These are phyloP conservation scores for Fagopyrum esculentum DNA, from an alignment of 148 eudicot genomes.

Conservation along the genomic window DNA sequence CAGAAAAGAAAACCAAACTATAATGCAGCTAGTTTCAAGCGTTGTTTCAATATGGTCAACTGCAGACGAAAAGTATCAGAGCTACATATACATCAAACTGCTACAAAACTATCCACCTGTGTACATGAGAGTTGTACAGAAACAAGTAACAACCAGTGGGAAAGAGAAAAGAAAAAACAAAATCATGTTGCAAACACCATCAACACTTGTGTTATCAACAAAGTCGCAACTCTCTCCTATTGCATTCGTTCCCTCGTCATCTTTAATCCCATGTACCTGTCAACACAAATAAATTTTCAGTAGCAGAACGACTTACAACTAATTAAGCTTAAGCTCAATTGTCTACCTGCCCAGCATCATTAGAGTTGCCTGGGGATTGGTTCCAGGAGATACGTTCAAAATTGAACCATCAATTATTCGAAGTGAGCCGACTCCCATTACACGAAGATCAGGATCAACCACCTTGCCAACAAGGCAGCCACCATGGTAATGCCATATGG, in stretches of 20 bases:
- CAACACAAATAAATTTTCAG: constrained; percentile 3
- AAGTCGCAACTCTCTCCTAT: constrained; percentile 7
- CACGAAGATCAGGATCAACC: constrained; percentile 58
- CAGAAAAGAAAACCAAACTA: neutral
- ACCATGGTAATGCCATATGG: constrained; percentile 96
- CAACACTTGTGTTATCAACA: constrained; percentile 1
- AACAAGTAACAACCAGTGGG: neutral
- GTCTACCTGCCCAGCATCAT: constrained; percentile 83
- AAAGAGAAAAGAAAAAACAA: neutral
- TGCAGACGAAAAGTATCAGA: constrained; percentile 1
- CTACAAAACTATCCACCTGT: neutral
- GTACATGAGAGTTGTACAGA: constrained; percentile 3
- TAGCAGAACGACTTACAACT: neutral
- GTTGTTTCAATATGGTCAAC: neutral
- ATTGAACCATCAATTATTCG: constrained; percentile 81
- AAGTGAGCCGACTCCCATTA: constrained; percentile 54
- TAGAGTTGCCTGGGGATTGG: constrained; percentile 92
- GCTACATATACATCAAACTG: constrained; percentile 5
- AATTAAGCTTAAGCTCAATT: neutral
- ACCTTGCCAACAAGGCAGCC: constrained; percentile 88
- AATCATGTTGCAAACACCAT: neutral
- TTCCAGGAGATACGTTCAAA: constrained; percentile 72
- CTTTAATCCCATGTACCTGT: constrained; percentile 70
- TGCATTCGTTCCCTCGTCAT: constrained; percentile 31
- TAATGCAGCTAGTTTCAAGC: neutral